Base-by-base conservation (phyloP, 129 eudicot species). In the Chrysanthemum lavandulifolium region DNA sequence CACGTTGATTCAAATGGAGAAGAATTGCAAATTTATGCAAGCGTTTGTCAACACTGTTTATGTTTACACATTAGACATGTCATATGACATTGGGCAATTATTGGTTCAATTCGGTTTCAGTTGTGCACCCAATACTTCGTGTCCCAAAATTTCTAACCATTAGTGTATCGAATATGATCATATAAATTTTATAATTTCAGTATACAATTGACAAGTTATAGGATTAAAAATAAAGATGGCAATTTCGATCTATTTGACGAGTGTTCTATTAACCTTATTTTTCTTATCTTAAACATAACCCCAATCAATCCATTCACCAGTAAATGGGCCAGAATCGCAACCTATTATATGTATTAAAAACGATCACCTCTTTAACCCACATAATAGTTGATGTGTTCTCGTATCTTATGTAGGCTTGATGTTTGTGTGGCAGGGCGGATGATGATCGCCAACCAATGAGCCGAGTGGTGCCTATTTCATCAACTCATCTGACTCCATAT, bases 1-100 rank as follows among this genome's bases (percentile, higher is more conserved):
- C 89, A 93, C 31, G 84, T 89, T 0, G 97, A 96, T 47, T 88
- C 96, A 4, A 91, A 91, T 71, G 92, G 89, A 57, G 96, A 84
- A 83, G 96, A 91, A 79, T 71, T 91, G 58, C 97, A 84, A 80
- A 82, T 88, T 96, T 91, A 77, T 62, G 87, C 80, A 67, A 62
- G 90, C 82, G 69, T 68, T 75, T 75, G 70, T 14, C 47, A 49
- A n/a, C 78, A 48, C 8, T 19, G 52, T 57, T 54, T 80, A 3
- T 13, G 36, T 78, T 71, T 70, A 43, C 9, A 54, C 62, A 10
- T 27, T 61, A 25, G 33, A 29, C 3, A 2, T 29, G 33, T 3
- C 33, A 29, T 29, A 29, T 29, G 21, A 19, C 21, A 19, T 19
- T 0, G 0, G 21, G 21, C 33, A 67, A 14, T 69, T 29, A n/a